phyloP scores from a whole-genome alignment of 106 monocot species.

The Dendrobium nobile region DNA sequence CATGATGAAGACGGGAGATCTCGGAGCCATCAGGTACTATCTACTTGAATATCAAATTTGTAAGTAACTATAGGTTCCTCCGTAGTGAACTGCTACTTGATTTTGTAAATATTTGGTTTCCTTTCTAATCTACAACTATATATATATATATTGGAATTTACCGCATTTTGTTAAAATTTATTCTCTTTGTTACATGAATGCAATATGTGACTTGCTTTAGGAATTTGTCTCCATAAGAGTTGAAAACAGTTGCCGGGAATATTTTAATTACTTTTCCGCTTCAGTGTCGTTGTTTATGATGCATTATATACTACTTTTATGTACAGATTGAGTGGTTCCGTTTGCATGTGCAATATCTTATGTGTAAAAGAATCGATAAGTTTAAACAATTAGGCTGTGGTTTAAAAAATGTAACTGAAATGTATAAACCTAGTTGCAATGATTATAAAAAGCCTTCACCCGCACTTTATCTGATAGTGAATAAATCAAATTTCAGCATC shows the following conservation, averaged over 20 bases:
- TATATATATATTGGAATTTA: too few species aligned
- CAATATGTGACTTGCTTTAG: background rate
- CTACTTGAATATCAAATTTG: background rate
- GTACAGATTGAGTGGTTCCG: background rate
- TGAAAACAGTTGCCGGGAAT: background rate
- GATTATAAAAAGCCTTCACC: background rate
- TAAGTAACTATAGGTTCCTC: background rate
- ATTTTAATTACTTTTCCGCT: background rate
- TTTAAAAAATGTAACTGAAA: background rate
- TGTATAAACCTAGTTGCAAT: background rate
- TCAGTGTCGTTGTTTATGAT: background rate
- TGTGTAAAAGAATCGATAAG: background rate
- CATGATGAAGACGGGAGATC: slow-evolving; percentile 17
- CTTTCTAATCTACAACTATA: background rate
- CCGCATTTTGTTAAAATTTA: background rate
- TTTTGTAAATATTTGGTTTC: background rate
- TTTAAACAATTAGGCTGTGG: background rate
- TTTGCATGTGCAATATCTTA: background rate
- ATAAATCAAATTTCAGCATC: slow-evolving; percentile 19
- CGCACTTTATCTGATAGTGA: background rate
- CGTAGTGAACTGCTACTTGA: background rate
- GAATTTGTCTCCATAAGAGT: background rate
- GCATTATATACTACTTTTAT: background rate
- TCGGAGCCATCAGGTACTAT: slow-evolving; percentile 16
- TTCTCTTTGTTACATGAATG: background rate